Conservation (phyloP, 2,329 filamentous ascomycete genomes). For the Calonectria naviculata region DNA sequence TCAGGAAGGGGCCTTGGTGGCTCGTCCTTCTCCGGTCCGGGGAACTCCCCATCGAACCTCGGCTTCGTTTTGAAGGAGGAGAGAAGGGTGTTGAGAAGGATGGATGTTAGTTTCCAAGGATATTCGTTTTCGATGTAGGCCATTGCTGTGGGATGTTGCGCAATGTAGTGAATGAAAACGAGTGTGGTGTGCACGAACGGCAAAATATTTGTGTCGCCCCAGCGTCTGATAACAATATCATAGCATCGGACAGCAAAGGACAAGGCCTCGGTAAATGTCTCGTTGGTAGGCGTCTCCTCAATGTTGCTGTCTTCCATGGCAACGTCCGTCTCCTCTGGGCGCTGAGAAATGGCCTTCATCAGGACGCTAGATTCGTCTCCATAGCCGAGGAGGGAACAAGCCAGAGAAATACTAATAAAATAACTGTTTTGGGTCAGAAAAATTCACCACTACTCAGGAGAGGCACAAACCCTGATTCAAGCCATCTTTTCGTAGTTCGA, state of each 20-base stretch:
- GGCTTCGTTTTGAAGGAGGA: slow-evolving; percentile 40
- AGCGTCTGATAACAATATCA: slow-evolving; percentile 59
- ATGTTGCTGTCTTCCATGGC: slow-evolving; percentile 38
- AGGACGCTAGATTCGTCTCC: slow-evolving; percentile 57
- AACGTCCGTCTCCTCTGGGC: slow-evolving; percentile 40
- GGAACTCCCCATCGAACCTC: slow-evolving; percentile 59
- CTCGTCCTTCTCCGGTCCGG: slow-evolving; percentile 54
- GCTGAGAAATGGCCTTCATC: slow-evolving; percentile 50
- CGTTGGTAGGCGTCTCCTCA: slow-evolving; percentile 33
- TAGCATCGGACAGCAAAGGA: slow-evolving; percentile 57
- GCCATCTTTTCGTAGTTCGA: slow-evolving; percentile 61
- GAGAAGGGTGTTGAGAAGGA: slow-evolving; percentile 51
- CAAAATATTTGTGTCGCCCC: slow-evolving; percentile 68
- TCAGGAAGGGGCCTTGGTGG: slow-evolving; percentile 71
- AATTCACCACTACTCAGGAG: not conserved
- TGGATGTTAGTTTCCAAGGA: slow-evolving; percentile 62
- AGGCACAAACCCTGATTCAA: slow-evolving; percentile 54
- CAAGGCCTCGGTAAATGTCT: slow-evolving; percentile 49
- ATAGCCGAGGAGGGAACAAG: slow-evolving; percentile 48
- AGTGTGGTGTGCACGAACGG: slow-evolving; percentile 72
- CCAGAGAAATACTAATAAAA: slow-evolving; percentile 44
- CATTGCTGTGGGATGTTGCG: slow-evolving; percentile 54
- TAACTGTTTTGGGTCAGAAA: slow-evolving; percentile 39
- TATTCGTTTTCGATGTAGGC: slow-evolving; percentile 54
- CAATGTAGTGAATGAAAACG: slow-evolving; percentile 65